These are phyloP conservation scores for Nowakowskiella sp. DNA, from an alignment of 192 early-diverging fungal genomes.

Conservation along the genomic window DNA sequence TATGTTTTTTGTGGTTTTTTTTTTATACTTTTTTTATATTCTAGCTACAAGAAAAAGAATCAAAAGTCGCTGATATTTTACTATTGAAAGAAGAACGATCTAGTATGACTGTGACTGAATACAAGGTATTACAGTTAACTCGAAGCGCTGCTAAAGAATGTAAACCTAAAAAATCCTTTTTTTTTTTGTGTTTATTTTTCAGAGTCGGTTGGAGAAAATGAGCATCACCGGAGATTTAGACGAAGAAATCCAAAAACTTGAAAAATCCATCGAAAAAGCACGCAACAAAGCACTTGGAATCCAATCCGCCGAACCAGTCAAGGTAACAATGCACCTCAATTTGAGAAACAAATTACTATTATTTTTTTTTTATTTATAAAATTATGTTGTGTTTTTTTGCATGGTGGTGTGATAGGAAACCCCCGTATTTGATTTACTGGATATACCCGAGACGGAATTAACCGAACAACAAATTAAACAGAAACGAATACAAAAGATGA, in stretches of 20 bases:
- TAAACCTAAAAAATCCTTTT: no score
- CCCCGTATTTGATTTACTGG: conserved; percentile 66
- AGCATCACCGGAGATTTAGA: conserved; percentile 71
- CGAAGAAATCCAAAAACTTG: conserved; percentile 59
- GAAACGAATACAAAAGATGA: conserved; percentile 73
- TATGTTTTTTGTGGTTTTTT: background rate
- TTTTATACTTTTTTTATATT: background rate
- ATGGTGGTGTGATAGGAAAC: conserved; percentile 32
- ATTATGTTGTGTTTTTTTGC: background rate
- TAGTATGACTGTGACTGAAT: conserved; percentile 3
- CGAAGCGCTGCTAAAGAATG: background rate
- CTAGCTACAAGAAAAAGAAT: conserved; percentile 56
- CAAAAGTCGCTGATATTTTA: conserved; percentile 53
- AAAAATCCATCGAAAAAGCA: conserved; percentile 58
- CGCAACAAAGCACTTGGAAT: conserved; percentile 75
- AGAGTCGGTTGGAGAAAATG: conserved; percentile 45
- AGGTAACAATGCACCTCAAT: conserved; percentile 22
- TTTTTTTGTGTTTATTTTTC: conserved; percentile 12
- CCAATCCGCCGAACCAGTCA: conserved; percentile 63
- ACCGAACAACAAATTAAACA: conserved; percentile 70
- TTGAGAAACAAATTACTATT: background rate
- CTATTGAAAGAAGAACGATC: conserved; percentile 31
- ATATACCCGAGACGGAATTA: conserved; percentile 72
- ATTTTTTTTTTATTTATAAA: background rate
- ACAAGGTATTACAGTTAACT: conserved; percentile 1